Evolutionary conservation across 768 basidiomycete genomes (phyloP).

Genomic region (Terana coerulea): DNA sequence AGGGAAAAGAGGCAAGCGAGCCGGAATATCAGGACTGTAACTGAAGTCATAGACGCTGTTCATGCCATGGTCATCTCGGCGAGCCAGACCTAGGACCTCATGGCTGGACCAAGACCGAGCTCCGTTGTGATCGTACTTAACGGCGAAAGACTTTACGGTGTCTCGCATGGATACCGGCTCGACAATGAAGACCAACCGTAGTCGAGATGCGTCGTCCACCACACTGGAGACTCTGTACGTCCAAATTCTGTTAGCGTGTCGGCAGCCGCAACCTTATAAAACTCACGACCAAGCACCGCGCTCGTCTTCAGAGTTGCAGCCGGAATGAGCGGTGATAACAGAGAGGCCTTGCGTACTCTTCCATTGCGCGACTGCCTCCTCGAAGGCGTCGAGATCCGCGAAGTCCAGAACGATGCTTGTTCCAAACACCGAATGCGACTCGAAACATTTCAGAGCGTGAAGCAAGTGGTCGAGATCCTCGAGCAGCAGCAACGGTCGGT

Average conservation of each 20-base stretch:
- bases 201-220: neutral
- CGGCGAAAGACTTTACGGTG: slow-evolving; percentile 4
- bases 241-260: neutral
- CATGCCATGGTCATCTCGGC: neutral
- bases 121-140: slow-evolving; percentile 6
- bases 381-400: neutral
- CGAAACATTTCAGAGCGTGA: neutral
- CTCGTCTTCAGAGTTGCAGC: slow-evolving; percentile 5
- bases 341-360: neutral
- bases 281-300: slow-evolving; percentile 6
- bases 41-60: neutral
- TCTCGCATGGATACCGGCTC: neutral
- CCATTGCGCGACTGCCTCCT: neutral
- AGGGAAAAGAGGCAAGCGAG: slow-evolving; percentile 8
- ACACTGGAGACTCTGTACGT: neutral
- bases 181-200: neutral
- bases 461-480: slow-evolving; percentile 9
- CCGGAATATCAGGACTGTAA: neutral
- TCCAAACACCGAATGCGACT: neutral
- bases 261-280: neutral
- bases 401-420: neutral
- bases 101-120: neutral
- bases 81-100: neutral
- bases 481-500: slow-evolving; percentile 2
- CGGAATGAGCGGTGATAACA: slow-evolving; percentile 6